phyloP scores from a whole-genome alignment of 768 basidiomycete species.

The Nidularia sp. region DNA sequence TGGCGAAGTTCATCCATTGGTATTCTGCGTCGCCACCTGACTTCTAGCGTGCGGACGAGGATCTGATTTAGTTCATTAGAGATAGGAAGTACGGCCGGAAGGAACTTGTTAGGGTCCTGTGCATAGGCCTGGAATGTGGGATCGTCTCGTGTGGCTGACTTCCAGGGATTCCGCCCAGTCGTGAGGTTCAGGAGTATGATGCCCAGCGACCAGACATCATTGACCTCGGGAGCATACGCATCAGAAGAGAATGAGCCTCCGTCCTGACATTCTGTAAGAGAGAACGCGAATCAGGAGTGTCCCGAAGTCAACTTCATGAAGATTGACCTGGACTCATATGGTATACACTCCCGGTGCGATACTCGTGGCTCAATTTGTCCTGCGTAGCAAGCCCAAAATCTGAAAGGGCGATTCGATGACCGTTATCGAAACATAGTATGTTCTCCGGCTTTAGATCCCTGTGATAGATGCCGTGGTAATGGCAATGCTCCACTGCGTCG shows the following conservation, averaged over 20 bases:
- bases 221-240: conserved; percentile 80
- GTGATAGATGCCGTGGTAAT: conserved; percentile 89
- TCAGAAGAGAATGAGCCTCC: conserved; percentile 57
- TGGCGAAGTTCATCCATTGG: conserved; percentile 51
- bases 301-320: neutral
- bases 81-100: conserved; percentile 82
- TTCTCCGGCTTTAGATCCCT: conserved; percentile 98
- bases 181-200: conserved; percentile 95
- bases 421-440: conserved; percentile 80
- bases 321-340: conserved; percentile 91
- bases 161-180: conserved; percentile 96
- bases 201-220: conserved; percentile 96
- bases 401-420: conserved; percentile 77
- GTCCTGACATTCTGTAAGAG: conserved; percentile 77
- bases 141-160: conserved; percentile 77
- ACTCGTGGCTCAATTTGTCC: conserved; percentile 80
- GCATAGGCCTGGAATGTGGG: conserved; percentile 89
- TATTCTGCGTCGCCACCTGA: conserved; percentile 60
- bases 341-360: conserved; percentile 95
- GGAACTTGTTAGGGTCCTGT: conserved; percentile 70
- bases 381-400: conserved; percentile 96
- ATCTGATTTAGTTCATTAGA: conserved; percentile 70
- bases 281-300: neutral
- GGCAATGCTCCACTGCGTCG: conserved; percentile 91
- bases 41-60: conserved; percentile 67